Evolutionary conservation across 2,329 filamentous ascomycete genomes (phyloP), one percentile per base, ranked within the genome.

Genomic region (Aspergillus neotritici): DNA sequence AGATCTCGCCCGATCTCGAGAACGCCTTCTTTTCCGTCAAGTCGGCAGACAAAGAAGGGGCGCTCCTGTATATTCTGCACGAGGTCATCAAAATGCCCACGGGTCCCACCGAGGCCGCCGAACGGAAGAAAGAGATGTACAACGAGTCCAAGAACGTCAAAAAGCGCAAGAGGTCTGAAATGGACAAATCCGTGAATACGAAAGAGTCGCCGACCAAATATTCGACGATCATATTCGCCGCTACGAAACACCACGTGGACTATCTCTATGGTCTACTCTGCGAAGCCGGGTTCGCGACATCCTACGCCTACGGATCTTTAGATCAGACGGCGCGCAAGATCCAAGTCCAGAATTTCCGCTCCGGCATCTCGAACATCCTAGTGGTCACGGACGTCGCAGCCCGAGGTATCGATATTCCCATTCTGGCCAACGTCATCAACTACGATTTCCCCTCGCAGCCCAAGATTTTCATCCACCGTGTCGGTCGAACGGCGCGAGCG

Each of bases 341-440:
- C 16, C 89, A 98, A 58, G 88, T 97, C 11, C 84, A 94, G 46
- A 84, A 90, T 51, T 98, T 98, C 65, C 78, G 94, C 46, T 77
- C 75, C 16, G 93, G 93, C 5, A 78, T 84, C 51, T 86, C 87
- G 0, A 91, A 95, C 54, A 89, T 98, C 37, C 71, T 98, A 7
- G 90, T 98, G 3, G 91, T 97, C 34, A 98, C 93, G 1, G 93
- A 98, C 63, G 89, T 98, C 41, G 93, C 93, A 11, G 93, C 93
- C 15, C 80, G 93, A 74, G 91, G 93, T 80, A 94, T 98, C 49
- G 93, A 98, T 80, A 95, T 98, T 54, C 93, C 93, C 0, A 79
- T 96, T 36, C 76, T 98, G 30, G 90, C 88, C 44, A 97, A 98
- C 62, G 93, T 98, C 46, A 91, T 98, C 73, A 97, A 98, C 73